phyloP scores from a whole-genome alignment of 2,329 filamentous ascomycete genomes.

The Paecilomyces dactylethromorphus region DNA sequence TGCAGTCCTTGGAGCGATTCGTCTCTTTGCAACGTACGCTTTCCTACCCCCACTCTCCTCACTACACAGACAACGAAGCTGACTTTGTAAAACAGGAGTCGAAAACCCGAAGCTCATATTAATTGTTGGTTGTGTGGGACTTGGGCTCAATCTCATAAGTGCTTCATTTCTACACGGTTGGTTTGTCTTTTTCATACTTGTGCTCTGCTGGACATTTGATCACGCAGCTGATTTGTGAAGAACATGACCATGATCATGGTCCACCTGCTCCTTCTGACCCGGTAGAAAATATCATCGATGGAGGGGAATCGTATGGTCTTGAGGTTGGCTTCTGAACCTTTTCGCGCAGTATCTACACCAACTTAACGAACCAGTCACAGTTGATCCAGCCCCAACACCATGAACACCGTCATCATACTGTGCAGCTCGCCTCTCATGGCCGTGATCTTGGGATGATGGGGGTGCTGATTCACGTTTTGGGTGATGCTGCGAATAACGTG shows the following conservation, averaged over 20 bases:
- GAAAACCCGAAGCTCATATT: constrained; percentile 61
- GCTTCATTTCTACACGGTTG: constrained; percentile 59
- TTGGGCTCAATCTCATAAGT: constrained; percentile 62
- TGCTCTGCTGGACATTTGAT: neutral
- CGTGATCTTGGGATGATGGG: constrained; percentile 66
- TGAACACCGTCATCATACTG: constrained; percentile 19
- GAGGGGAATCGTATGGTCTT: neutral
- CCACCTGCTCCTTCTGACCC: constrained; percentile 4
- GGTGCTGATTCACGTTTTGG: constrained; percentile 63
- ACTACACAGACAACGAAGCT: neutral
- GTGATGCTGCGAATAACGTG: constrained; percentile 69
- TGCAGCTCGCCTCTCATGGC: constrained; percentile 32
- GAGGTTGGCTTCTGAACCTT: neutral
- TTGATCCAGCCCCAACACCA: constrained; percentile 10
- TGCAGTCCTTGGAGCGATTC: constrained; percentile 63
- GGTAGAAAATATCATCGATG: neutral
- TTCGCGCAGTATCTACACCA: neutral
- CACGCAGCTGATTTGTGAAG: neutral
- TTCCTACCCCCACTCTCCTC: neutral
- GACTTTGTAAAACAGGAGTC: constrained; percentile 45
- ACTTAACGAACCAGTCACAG: neutral
- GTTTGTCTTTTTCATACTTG: neutral
- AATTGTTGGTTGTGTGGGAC: constrained; percentile 61
- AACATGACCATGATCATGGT: constrained; percentile 8
- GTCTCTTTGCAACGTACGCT: constrained; percentile 5